Percentiles rank a stretch among this genome's conserved stretches.
Evolutionary conservation across 2,329 filamentous ascomycete species (phyloP).

Genomic region (Oidium heveae): DNA sequence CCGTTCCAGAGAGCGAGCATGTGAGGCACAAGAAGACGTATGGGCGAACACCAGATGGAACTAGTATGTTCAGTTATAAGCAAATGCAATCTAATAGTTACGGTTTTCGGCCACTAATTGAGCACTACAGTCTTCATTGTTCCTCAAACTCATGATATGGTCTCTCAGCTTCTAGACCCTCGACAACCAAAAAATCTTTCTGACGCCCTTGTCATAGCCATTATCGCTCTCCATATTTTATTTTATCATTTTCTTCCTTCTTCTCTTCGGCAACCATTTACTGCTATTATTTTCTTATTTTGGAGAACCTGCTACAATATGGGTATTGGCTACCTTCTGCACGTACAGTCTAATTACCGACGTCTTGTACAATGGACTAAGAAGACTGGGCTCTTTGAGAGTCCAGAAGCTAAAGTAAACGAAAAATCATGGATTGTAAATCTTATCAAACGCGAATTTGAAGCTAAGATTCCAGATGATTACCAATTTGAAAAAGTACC

Average conservation of each 20-base stretch:
- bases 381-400: conserved; percentile 64
- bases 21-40: conserved; percentile 44
- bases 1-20: too few relatives aligned
- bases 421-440: conserved; percentile 61
- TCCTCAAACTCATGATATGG: conserved; percentile 94
- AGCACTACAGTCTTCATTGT: conserved; percentile 59
- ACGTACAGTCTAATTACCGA: conserved; percentile 72
- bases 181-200: conserved; percentile 87
- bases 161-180: conserved; percentile 85
- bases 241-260: conserved; percentile 49
- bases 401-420: conserved; percentile 57
- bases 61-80: conserved; percentile 30
- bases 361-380: conserved; percentile 71
- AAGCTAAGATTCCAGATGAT: conserved; percentile 81
- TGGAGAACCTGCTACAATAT: conserved; percentile 86
- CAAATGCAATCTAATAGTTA: not conserved
- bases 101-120: not conserved
- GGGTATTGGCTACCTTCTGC: conserved; percentile 74
- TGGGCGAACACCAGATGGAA: conserved; percentile 75
- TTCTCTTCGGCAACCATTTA: conserved; percentile 44
- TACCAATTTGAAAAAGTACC: conserved; percentile 85
- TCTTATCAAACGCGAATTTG: conserved; percentile 67
- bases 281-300: conserved; percentile 66
- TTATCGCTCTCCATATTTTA: conserved; percentile 51
- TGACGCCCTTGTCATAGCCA: conserved; percentile 53